These are phyloP conservation scores for Otatea glauca DNA, from an alignment of 176 grass and related monocot species.

Conservation along the genomic window DNA sequence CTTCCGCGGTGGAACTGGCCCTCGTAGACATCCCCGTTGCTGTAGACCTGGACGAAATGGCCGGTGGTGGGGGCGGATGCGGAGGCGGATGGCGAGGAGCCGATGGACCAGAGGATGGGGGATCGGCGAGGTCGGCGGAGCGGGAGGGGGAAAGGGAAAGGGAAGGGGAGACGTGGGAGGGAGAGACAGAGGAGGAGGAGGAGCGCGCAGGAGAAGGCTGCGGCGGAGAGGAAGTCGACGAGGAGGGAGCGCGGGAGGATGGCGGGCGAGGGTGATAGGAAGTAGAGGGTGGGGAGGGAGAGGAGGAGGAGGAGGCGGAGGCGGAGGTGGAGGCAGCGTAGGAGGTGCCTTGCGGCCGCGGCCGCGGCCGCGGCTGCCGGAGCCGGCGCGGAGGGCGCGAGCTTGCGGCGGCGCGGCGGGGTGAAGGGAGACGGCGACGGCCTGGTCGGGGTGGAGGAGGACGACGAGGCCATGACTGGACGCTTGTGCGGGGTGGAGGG, in stretches of 20 bases:
- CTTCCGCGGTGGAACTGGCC: constrained; percentile 83
- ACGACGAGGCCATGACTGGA: constrained; percentile 55
- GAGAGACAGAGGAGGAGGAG: constrained; percentile 85
- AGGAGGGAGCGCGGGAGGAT: constrained; percentile 66
- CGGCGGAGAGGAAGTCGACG: constrained; percentile 92
- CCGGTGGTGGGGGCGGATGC: constrained; percentile 65
- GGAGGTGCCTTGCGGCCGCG: constrained; percentile 57
- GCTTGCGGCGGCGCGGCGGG: constrained; percentile 51
- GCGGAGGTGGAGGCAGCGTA: constrained; percentile 77
- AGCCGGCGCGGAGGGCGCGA: constrained; percentile 29
- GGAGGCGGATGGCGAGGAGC: constrained; percentile 52
- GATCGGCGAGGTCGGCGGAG: constrained; percentile 60
- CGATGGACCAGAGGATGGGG: constrained; percentile 96
- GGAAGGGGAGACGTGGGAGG: constrained; percentile 66
- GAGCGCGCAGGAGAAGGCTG: constrained; percentile 82
- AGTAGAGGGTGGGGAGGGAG: constrained; percentile 69
- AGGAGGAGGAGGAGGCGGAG: constrained; percentile 74
- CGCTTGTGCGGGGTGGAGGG: constrained; percentile 75
- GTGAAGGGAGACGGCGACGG: constrained; percentile 45
- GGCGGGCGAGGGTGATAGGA: constrained; percentile 47
- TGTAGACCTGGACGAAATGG: constrained; percentile 85
- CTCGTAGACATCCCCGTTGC: constrained; percentile 93
- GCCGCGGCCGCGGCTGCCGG: constrained; percentile 52
- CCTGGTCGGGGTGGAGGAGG: constrained; percentile 46
- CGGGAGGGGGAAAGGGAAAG: not conserved